Evolutionary conservation across 2,329 filamentous ascomycete genomes (phyloP).

Genomic region (Clarireedia hainanense): DNA sequence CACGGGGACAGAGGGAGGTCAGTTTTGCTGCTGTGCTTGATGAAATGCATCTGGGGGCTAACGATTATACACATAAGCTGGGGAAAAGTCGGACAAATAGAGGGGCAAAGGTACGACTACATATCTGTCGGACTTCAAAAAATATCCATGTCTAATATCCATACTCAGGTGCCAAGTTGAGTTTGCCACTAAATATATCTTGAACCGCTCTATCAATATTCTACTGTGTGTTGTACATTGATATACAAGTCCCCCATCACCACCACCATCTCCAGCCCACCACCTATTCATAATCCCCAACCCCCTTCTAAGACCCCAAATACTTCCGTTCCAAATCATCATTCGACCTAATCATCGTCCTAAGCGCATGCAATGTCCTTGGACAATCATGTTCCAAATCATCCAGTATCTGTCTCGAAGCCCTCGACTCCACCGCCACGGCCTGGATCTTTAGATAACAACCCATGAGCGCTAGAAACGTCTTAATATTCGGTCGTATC

Average conservation of each 20-base stretch:
- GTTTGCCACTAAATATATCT: too few relatives aligned
- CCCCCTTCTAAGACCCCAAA: constrained; percentile 1
- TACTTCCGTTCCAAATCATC: constrained; percentile 20
- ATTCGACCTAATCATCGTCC: constrained; percentile 24
- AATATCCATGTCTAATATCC: too few relatives aligned
- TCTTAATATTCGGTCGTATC: constrained; percentile 25
- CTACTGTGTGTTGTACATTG: too few relatives aligned
- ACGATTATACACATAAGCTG: too few relatives aligned
- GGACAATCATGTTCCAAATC: constrained; percentile 25
- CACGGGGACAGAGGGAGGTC: too few relatives aligned
- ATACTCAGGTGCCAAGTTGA: too few relatives aligned
- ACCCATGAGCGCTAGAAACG: constrained; percentile 25
- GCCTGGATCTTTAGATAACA: constrained; percentile 24
- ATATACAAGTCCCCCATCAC: background rate
- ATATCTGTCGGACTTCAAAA: too few relatives aligned
- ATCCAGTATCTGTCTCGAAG: constrained; percentile 18
- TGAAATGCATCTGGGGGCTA: too few relatives aligned
- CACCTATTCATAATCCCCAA: background rate
- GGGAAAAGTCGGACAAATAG: too few relatives aligned
- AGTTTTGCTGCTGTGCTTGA: too few relatives aligned
- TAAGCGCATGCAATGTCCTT: constrained; percentile 24
- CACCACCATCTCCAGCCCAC: background rate
- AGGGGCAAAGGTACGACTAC: too few relatives aligned
- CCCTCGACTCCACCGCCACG: constrained; percentile 21
- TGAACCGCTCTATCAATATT: too few relatives aligned